Conservation (phyloP, 2,329 filamentous ascomycete species). For the Emergomyces africanus region DNA sequence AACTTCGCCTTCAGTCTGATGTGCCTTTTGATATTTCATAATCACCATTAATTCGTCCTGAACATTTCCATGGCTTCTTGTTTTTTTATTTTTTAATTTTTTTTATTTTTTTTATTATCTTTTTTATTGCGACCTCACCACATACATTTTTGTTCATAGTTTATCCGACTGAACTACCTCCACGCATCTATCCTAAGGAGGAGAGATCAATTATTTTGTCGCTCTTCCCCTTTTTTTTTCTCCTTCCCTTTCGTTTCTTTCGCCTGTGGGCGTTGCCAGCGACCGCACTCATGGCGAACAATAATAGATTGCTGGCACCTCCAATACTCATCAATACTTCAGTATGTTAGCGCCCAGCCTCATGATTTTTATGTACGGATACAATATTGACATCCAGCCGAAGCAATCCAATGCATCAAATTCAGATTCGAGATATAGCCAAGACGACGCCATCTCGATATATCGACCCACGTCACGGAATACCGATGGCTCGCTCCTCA, state of each 20-base stretch:
- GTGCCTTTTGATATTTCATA: background rate
- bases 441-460: conserved; percentile 3
- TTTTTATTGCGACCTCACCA: too few relatives aligned
- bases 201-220: background rate
- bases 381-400: background rate
- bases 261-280: background rate
- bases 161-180: background rate
- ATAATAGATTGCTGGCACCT: conserved; percentile 10
- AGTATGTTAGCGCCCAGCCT: conserved; percentile 3
- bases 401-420: conserved; percentile 4
- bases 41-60: background rate
- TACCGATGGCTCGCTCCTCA: conserved; percentile 11
- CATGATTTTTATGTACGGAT: background rate
- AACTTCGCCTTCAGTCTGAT: background rate
- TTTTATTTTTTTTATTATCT: too few relatives aligned
- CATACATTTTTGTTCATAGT: background rate
- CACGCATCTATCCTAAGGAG: background rate
- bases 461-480: conserved; percentile 6
- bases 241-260: background rate
- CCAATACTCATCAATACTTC: conserved; percentile 10
- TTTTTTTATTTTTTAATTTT: too few relatives aligned
- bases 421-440: conserved; percentile 2
- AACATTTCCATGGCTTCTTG: background rate
- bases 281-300: conserved; percentile 8
- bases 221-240: background rate